phyloP scores from a whole-genome alignment of 1,284 basidiomycete genomes.

The Meira miltonrushii region DNA sequence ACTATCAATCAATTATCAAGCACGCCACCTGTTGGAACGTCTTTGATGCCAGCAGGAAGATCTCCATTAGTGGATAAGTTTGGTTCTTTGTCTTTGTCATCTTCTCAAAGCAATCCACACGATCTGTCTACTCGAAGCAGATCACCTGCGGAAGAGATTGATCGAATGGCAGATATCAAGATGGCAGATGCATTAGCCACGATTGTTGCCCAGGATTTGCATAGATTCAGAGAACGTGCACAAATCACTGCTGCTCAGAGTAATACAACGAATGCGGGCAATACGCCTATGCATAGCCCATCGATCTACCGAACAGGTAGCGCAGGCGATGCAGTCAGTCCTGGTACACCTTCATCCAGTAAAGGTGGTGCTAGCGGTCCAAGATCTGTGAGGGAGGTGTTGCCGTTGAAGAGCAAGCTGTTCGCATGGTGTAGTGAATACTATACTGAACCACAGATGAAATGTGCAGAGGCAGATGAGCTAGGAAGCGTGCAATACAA shows the following conservation, averaged over 20 bases:
- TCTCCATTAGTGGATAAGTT: slow-evolving; percentile 7
- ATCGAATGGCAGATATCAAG: slow-evolving; percentile 21
- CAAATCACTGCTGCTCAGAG: neutral
- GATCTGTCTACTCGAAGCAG: neutral
- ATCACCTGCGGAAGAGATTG: slow-evolving; percentile 3
- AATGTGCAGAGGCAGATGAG: slow-evolving; percentile 82
- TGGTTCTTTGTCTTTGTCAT: neutral
- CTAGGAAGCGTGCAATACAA: slow-evolving; percentile 90
- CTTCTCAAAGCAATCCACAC: neutral
- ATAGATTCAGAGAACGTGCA: slow-evolving; percentile 30
- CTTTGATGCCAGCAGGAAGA: slow-evolving; percentile 14
- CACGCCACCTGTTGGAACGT: neutral
- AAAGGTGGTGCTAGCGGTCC: neutral
- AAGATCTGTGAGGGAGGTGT: slow-evolving; percentile 52
- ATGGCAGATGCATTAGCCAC: slow-evolving; percentile 39
- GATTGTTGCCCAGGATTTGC: slow-evolving; percentile 47
- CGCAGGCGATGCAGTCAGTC: neutral
- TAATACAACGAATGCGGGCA: slow-evolving; percentile 18
- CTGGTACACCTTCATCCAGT: neutral
- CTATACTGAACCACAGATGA: slow-evolving; percentile 80
- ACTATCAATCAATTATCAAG: neutral
- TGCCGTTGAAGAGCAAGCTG: slow-evolving; percentile 84
- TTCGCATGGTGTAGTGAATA: slow-evolving; percentile 97
- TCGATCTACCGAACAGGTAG: neutral
- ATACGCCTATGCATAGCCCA: slow-evolving; percentile 27